A percentile compares a stretch with the other conserved stretches of the same genome.
These are phyloP conservation scores for Corymbia maculata DNA, from an alignment of 345 rosid genomes.

Conservation along the genomic window DNA sequence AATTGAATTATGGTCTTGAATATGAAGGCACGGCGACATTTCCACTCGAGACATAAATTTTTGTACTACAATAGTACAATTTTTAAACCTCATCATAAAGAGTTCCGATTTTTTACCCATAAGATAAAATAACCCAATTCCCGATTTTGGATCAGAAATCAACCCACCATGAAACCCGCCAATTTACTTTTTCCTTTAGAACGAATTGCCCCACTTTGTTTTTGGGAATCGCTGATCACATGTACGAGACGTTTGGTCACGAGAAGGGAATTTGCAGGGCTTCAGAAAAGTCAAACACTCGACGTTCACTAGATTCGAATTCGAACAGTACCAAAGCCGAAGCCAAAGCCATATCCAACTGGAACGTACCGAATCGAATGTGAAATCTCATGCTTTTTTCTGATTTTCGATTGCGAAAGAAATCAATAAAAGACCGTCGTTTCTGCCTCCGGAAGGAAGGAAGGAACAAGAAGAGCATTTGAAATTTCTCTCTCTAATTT, in stretches of 20 bases:
- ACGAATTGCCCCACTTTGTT: neutral
- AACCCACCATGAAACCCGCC: neutral
- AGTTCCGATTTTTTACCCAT: neutral
- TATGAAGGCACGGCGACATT: neutral
- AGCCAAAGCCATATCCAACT: neutral
- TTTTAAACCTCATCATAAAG: neutral
- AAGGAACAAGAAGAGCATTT: neutral
- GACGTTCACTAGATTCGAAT: neutral
- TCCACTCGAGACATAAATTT: neutral
- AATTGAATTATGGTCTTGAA: neutral
- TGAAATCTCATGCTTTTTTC: neutral
- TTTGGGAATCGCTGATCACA: neutral
- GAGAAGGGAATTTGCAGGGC: neutral
- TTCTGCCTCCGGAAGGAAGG: neutral
- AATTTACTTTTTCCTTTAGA: neutral
- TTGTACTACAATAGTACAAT: neutral
- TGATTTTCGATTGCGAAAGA: neutral
- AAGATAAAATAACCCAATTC: neutral
- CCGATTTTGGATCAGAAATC: neutral
- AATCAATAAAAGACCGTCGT: neutral
- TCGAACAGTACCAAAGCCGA: neutral
- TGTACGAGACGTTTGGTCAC: neutral
- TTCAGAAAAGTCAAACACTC: neutral
- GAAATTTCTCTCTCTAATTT: neutral
- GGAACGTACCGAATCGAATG: neutral